phyloP scores from a whole-genome alignment of 768 basidiomycete genomes.

The Dioszegia hungarica region DNA sequence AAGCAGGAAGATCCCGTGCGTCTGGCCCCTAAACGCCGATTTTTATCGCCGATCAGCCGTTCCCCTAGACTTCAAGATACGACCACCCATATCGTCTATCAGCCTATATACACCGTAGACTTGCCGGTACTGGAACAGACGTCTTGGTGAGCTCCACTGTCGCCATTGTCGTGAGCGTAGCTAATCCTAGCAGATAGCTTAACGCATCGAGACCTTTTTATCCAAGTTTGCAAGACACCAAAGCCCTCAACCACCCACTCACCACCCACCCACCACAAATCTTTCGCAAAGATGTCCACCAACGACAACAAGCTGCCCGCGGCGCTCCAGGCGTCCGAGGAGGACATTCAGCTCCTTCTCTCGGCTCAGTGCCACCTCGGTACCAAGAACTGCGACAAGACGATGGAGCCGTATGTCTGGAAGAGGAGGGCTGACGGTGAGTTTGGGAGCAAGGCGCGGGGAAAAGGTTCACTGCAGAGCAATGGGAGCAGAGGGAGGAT shows the following conservation, averaged over 20 bases:
- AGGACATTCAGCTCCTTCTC: constrained; percentile 92
- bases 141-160: background rate
- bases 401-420: constrained; percentile 98
- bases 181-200: background rate
- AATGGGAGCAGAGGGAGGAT: background rate
- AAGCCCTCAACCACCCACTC: background rate
- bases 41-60: background rate
- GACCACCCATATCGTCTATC: too few species aligned
- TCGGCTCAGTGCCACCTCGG: constrained; percentile 96
- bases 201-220: constrained; percentile 25
- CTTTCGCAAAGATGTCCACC: constrained; percentile 37
- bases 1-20: too few species aligned
- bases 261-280: constrained; percentile 9
- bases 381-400: constrained; percentile 99
- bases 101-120: constrained; percentile 15
- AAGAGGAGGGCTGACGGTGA: constrained; percentile 91
- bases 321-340: constrained; percentile 87
- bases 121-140: constrained; percentile 18
- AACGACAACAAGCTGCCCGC: constrained; percentile 81
- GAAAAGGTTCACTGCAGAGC: too few species aligned
- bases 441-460: constrained; percentile 46
- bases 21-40: too few species aligned
- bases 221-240: constrained; percentile 43
- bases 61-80: too few species aligned
- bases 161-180: background rate